Conservation (phyloP, 2,329 filamentous ascomycete species). For the Pochonia chlamydosporia region DNA sequence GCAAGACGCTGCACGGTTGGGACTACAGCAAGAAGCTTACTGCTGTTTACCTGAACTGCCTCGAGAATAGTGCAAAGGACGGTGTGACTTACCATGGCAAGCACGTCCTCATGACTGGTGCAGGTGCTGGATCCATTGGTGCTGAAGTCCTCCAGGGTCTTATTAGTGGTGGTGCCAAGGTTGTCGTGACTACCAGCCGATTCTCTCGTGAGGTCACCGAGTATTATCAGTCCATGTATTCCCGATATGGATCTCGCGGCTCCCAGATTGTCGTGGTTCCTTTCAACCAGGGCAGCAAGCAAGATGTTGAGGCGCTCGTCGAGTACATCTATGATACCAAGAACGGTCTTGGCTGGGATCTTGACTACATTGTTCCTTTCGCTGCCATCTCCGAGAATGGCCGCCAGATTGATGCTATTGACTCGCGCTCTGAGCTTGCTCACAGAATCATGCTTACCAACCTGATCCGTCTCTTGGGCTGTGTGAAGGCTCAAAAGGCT, state of each 20-base stretch:
- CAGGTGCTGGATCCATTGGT: constrained; percentile 94
- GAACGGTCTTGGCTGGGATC: constrained; percentile 95
- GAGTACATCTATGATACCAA: constrained; percentile 97
- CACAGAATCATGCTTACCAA: constrained; percentile 99
- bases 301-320: constrained; percentile 89
- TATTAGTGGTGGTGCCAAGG: constrained; percentile 93
- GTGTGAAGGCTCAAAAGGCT: constrained; percentile 85
- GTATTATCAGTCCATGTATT: constrained; percentile 99
- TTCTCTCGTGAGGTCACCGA: constrained; percentile 97
- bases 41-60: constrained; percentile 81
- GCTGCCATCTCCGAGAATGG: constrained; percentile 97
- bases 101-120: constrained; percentile 96
- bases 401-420: constrained; percentile 92
- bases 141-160: constrained; percentile 94
- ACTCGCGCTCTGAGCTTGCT: constrained; percentile 95
- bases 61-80: constrained; percentile 80
- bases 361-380: constrained; percentile 93
- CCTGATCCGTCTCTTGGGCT: constrained; percentile 82
- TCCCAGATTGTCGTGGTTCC: constrained; percentile 97
- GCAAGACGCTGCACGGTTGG: constrained; percentile 90
- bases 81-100: constrained; percentile 93
- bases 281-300: constrained; percentile 98
- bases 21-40: constrained; percentile 99
- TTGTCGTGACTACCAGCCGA: constrained; percentile 91
- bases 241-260: constrained; percentile 84